Evolutionary conservation across 371 early-diverging fungal genomes (phyloP).

Genomic region (Syncephalastrum contaminatum): DNA sequence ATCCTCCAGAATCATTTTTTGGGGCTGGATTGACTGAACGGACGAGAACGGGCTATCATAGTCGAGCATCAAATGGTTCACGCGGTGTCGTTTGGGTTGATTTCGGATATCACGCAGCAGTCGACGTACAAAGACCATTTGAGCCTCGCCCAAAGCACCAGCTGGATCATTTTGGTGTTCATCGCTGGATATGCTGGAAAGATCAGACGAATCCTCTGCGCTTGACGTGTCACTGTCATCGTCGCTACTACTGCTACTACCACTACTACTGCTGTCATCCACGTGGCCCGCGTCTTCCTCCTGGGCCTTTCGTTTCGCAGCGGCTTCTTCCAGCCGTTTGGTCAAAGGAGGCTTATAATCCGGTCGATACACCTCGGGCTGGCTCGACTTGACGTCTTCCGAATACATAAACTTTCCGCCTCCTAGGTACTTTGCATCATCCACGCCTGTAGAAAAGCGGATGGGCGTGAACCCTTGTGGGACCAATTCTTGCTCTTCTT

Average conservation of each 20-base stretch:
- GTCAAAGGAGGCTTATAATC: conserved; percentile 32
- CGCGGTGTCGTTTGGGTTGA: conserved; percentile 9
- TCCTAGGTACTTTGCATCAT: conserved; percentile 39
- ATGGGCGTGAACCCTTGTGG: conserved; percentile 46
- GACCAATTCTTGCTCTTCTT: conserved; percentile 2
- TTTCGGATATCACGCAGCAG: conserved; percentile 12
- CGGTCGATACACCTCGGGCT: conserved; percentile 30
- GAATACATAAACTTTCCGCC: conserved; percentile 46
- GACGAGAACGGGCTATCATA: conserved; percentile 15
- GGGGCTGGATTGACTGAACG: conserved; percentile 10
- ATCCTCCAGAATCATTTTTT: conserved; percentile 13
- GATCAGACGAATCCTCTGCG: too few species aligned
- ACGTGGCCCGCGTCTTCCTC: not conserved
- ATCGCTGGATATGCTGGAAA: conserved; percentile 2
- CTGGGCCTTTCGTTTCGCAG: not conserved
- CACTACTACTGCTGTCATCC: conserved; percentile 9
- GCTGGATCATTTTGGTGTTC: conserved; percentile 9
- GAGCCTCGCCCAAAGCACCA: conserved; percentile 25
- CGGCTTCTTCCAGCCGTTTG: conserved; percentile 9
- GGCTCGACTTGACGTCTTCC: not conserved
- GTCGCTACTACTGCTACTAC: conserved; percentile 6
- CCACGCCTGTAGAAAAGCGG: conserved; percentile 22
- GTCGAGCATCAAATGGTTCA: conserved; percentile 8
- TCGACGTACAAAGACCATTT: conserved; percentile 34
- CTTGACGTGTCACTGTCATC: conserved; percentile 6